Conservation (phyloP, 2,329 filamentous ascomycete genomes). For the Parafenestella ontariensis region DNA sequence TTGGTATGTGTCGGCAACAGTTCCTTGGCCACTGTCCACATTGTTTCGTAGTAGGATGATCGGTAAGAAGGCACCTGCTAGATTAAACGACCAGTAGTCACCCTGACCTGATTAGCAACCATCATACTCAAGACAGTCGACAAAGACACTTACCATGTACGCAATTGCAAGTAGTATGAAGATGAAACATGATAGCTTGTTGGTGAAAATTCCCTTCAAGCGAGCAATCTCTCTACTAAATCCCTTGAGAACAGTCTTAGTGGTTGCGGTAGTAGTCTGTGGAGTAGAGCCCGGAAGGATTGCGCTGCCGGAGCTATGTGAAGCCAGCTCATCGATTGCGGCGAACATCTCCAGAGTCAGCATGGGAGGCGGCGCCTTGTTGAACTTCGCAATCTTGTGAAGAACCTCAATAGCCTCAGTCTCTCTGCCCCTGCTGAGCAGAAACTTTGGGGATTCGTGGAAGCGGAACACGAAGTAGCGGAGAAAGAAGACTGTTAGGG, state of each 20-base stretch:
- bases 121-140: background rate
- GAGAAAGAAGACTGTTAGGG: conserved; percentile 34
- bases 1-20: conserved; percentile 34
- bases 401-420: conserved; percentile 37
- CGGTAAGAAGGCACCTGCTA: conserved; percentile 34
- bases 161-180: conserved; percentile 35
- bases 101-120: conserved; percentile 14
- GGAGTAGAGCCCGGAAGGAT: background rate
- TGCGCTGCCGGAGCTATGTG: background rate
- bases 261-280: conserved; percentile 20
- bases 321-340: conserved; percentile 28
- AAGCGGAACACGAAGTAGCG: conserved; percentile 40
- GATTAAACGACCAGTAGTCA: conserved; percentile 44
- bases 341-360: conserved; percentile 36
- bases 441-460: conserved; percentile 38
- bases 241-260: conserved; percentile 27
- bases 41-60: conserved; percentile 41
- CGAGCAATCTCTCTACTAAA: conserved; percentile 33
- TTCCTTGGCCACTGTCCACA: conserved; percentile 28
- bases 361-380: conserved; percentile 28
- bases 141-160: conserved; percentile 25
- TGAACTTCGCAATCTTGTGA: conserved; percentile 39
- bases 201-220: conserved; percentile 37
- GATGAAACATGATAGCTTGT: conserved; percentile 32
- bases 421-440: conserved; percentile 33